A percentile compares a stretch with the other conserved stretches of the same genome.
These are phyloP conservation scores for Cinnamomum micranthum DNA, from an alignment of 164 flowering plant species.

Conservation along the genomic window DNA sequence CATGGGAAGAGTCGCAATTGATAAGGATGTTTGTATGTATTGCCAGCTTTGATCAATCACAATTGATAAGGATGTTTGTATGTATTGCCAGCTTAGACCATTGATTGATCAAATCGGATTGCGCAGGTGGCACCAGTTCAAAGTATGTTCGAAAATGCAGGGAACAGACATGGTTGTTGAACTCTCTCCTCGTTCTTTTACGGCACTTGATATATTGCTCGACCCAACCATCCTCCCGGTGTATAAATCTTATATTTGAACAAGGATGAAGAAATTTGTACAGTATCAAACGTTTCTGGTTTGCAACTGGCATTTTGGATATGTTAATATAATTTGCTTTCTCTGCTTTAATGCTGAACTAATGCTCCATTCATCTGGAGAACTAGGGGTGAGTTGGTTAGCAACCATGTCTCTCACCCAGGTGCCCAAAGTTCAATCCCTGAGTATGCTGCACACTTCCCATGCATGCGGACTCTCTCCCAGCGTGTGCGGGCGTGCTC, in stretches of 20 bases:
- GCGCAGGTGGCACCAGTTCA: slow-evolving; percentile 48
- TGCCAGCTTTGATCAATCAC: too few relatives aligned
- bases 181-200: slow-evolving; percentile 60
- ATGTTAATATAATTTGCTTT: not conserved
- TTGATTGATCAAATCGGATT: not conserved
- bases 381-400: too few relatives aligned
- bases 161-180: slow-evolving; percentile 44
- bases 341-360: not conserved
- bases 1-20: too few relatives aligned
- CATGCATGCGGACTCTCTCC: too few relatives aligned
- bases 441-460: too few relatives aligned
- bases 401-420: too few relatives aligned
- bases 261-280: not conserved
- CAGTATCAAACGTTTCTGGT: not conserved
- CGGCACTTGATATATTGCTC: slow-evolving; percentile 54
- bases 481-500: too few relatives aligned
- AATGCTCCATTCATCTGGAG: too few relatives aligned
- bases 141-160: slow-evolving; percentile 35
- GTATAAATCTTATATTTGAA: slow-evolving; percentile 20
- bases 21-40: too few relatives aligned
- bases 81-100: not conserved
- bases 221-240: slow-evolving; percentile 12
- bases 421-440: too few relatives aligned
- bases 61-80: too few relatives aligned
- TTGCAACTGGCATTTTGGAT: not conserved